Evolutionary conservation across 192 early-diverging fungal species (phyloP).

Genomic region (Dispira parvispora): DNA sequence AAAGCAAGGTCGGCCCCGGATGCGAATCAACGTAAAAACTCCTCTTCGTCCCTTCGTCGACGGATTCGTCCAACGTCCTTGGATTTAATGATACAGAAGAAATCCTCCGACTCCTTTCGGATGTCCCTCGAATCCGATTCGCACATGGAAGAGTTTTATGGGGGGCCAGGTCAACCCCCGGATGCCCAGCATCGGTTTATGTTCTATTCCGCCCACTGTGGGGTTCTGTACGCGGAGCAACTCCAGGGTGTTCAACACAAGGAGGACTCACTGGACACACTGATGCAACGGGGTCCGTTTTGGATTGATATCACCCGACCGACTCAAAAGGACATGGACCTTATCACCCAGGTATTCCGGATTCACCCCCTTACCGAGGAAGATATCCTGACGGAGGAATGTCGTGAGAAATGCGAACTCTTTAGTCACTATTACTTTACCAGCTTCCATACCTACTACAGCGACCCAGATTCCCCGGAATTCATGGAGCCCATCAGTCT

Average conservation of each 20-base stretch:
- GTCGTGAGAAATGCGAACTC: slow-evolving; percentile 76
- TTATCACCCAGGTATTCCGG: slow-evolving; percentile 46
- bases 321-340: slow-evolving; percentile 39
- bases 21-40: too few relatives aligned
- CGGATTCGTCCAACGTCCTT: too few relatives aligned
- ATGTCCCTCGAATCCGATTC: not conserved
- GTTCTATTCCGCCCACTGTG: not conserved
- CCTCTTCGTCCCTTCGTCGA: too few relatives aligned
- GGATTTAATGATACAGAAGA: too few relatives aligned
- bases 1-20: too few relatives aligned
- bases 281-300: slow-evolving; percentile 18
- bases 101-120: too few relatives aligned
- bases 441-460: slow-evolving; percentile 42
- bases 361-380: slow-evolving; percentile 84
- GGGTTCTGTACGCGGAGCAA: not conserved
- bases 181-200: not conserved
- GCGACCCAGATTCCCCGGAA: not conserved
- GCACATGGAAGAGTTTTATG: not conserved
- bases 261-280: not conserved
- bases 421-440: slow-evolving; percentile 84
- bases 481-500: slow-evolving; percentile 3
- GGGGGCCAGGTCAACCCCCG: not conserved
- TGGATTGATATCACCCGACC: slow-evolving; percentile 56
- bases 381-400: slow-evolving; percentile 68
- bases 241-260: not conserved